Evolutionary conservation across 2,329 filamentous ascomycete genomes (phyloP).

Genomic region (Aulographum hederae): DNA sequence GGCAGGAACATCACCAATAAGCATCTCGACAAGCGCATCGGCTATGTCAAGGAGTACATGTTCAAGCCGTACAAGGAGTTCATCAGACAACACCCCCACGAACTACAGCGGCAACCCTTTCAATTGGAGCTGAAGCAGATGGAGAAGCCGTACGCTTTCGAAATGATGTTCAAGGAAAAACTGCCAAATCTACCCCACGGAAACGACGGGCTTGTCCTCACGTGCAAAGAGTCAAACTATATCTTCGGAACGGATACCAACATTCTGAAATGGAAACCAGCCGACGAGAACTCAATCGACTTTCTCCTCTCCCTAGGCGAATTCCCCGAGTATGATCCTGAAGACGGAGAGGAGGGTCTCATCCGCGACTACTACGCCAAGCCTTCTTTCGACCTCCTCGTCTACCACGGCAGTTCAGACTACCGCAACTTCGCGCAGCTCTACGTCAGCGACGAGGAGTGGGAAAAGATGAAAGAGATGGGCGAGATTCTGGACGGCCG

Average conservation of each 20-base stretch:
- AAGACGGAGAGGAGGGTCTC: conserved; percentile 41
- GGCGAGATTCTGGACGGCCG: conserved; percentile 64
- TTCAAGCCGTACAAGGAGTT: conserved; percentile 51
- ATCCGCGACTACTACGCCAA: conserved; percentile 62
- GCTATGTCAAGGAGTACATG: conserved; percentile 64
- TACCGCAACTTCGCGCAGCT: conserved; percentile 53
- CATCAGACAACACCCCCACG: conserved; percentile 47
- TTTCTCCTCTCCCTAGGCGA: conserved; percentile 58
- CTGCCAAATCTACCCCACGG: conserved; percentile 75
- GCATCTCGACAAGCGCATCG: conserved; percentile 74
- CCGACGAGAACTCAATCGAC: conserved; percentile 87
- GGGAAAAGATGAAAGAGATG: conserved; percentile 62
- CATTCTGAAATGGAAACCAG: conserved; percentile 96
- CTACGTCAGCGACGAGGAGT: conserved; percentile 56
- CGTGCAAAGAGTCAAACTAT: conserved; percentile 76
- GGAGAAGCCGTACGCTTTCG: conserved; percentile 72
- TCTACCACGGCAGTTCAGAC: conserved; percentile 40
- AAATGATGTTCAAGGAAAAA: conserved; percentile 80
- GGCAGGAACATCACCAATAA: conserved; percentile 56
- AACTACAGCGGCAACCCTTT: conserved; percentile 57
- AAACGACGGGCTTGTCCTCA: conserved; percentile 95
- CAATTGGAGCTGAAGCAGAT: conserved; percentile 75
- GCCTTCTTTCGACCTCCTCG: conserved; percentile 54
- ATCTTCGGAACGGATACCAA: conserved; percentile 78
- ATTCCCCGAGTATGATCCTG: conserved; percentile 53